Conservation (phyloP, 208 protist species). For the Wallacemonas sp. region DNA sequence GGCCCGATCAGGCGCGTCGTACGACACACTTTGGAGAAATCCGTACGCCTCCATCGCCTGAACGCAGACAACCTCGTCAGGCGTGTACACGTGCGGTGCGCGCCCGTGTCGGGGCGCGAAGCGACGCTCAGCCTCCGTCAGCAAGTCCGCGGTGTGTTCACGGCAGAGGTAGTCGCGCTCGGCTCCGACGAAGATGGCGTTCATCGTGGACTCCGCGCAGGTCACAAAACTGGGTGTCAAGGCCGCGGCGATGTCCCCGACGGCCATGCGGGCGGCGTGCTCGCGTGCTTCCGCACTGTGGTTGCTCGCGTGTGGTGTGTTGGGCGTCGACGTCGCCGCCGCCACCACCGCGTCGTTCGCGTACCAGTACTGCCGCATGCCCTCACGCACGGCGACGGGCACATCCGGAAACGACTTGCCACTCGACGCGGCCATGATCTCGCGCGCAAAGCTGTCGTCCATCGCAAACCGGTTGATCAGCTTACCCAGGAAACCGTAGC, state of each 20-base stretch:
- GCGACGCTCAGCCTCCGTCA: constrained; percentile 3
- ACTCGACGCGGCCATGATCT: constrained; percentile 39
- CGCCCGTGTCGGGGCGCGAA: constrained; percentile 10
- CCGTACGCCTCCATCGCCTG: constrained; percentile 62
- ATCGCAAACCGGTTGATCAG: constrained; percentile 23
- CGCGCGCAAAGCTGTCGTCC: constrained; percentile 27
- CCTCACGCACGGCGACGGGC: constrained; percentile 27
- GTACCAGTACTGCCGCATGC: constrained; percentile 37
- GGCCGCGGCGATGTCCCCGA: not conserved
- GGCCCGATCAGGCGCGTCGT: constrained; percentile 25
- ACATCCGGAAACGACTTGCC: constrained; percentile 36
- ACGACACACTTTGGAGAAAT: constrained; percentile 34
- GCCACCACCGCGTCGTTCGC: constrained; percentile 52
- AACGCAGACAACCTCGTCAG: constrained; percentile 51
- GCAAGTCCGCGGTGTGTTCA: constrained; percentile 45
- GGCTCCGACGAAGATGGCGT: constrained; percentile 48
- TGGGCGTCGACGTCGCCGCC: too few relatives aligned
- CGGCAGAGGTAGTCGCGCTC: constrained; percentile 63
- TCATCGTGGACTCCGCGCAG: constrained; percentile 56
- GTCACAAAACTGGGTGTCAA: constrained; percentile 34
- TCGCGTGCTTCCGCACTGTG: not conserved
- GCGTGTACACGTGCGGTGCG: constrained; percentile 15
- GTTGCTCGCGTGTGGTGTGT: too few relatives aligned
- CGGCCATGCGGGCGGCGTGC: not conserved
- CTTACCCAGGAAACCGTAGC: constrained; percentile 24